Evolutionary conservation across 2,329 filamentous ascomycete genomes (phyloP), one percentile per base, ranked within the genome.

Genomic region (Aaosphaeria arxii): DNA sequence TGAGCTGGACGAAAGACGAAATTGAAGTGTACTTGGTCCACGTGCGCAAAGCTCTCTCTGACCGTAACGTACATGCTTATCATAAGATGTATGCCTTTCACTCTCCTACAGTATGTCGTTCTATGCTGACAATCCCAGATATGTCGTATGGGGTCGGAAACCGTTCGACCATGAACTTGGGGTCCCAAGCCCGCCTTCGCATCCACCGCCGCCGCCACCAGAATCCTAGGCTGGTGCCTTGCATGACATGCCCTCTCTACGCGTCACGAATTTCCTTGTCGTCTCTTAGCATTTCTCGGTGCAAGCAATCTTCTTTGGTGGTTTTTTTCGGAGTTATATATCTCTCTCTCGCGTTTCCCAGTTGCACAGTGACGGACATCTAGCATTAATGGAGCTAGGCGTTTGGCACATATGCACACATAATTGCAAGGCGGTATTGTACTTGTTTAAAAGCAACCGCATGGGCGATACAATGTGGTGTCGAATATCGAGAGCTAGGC

Each of bases 21-120:
- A 71, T 75, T 7, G 67, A 74, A 39, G 71, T 76, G 11, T 72
- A 74, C 40, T 58, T 76, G n/a, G 72, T 74, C 4, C 60, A 71
- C 43, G 64, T 76, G 5, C 55, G 73, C 36, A 71, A 70, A 43
- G 63, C 73, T 9, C 59, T 74, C 30, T 56, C 53, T 1, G 69
- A 73, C 45, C 64, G 62, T 17, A 70, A 55, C 32, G 66, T 74
- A 6, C 73, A 75, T 52, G 69, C 62, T 7, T 75, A 71, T 49
- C 71, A 72, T 48, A 71, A 71, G 48, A 62, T 72, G 72, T 74
- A 62, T 62, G 71, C 59, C 31, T 17, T 38, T 29, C 31, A 38
- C 30, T 11, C 42, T 42, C 13, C 11, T 11, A 24, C 13, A 28
- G 11, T 7, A 45, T 11, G 38, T 38, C 11, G n/a, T n/a, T 9